Conservation (phyloP, 768 basidiomycete genomes). For the Tylopilus intermedius region DNA sequence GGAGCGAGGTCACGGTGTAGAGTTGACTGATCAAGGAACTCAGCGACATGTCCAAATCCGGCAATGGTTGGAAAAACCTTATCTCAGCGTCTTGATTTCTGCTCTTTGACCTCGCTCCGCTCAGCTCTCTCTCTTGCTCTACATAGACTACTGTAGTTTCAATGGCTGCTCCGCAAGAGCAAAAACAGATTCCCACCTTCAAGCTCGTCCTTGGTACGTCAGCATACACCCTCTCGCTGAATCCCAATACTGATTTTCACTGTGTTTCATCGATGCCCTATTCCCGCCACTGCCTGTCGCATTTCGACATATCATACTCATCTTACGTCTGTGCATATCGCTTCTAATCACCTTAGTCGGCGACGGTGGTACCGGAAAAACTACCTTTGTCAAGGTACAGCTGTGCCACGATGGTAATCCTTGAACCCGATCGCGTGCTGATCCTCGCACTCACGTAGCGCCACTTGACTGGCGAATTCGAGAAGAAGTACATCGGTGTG, state of each 20-base stretch:
- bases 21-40: not conserved
- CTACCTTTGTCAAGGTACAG: conserved; percentile 92
- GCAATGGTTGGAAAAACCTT: conserved; percentile 30
- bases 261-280: conserved; percentile 51
- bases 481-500: conserved; percentile 99
- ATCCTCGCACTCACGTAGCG: conserved; percentile 57
- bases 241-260: conserved; percentile 21
- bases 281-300: conserved; percentile 9
- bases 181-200: conserved; percentile 69
- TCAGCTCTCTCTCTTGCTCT: conserved; percentile 5
- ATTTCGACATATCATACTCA: conserved; percentile 8
- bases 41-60: conserved; percentile 19
- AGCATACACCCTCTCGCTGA: not conserved
- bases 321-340: not conserved
- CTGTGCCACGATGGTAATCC: conserved; percentile 23
- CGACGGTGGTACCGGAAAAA: conserved; percentile 97
- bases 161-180: conserved; percentile 38
- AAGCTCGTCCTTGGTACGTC: conserved; percentile 95
- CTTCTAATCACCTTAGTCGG: conserved; percentile 54
- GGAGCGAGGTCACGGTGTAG: too few relatives aligned
- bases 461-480: conserved; percentile 99
- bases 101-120: conserved; percentile 24
- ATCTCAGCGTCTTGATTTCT: conserved; percentile 35
- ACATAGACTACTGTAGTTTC: conserved; percentile 22
- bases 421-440: conserved; percentile 49